Conservation (phyloP, 2,329 filamentous ascomycete species). For the Neonectria punicea region DNA sequence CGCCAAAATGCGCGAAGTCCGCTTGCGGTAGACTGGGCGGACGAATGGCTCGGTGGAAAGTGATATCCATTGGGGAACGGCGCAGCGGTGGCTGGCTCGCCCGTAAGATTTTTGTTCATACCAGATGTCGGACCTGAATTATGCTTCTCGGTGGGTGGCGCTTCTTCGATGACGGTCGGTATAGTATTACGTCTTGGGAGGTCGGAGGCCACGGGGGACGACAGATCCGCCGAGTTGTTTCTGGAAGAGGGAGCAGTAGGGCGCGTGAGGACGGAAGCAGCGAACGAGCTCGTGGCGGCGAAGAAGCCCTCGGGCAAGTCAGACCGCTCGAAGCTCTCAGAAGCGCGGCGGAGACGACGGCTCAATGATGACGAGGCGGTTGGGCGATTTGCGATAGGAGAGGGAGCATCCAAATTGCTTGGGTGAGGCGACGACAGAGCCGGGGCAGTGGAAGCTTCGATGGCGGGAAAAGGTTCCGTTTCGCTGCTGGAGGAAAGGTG, state of each 20-base stretch:
- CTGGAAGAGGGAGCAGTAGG: constrained; percentile 32
- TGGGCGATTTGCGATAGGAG: constrained; percentile 36
- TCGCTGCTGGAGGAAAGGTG: constrained; percentile 32
- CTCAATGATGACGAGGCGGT: constrained; percentile 47
- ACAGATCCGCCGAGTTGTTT: constrained; percentile 31
- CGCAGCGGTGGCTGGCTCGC: constrained; percentile 47
- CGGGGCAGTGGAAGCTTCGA: constrained; percentile 19
- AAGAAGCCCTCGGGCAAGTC: constrained; percentile 59
- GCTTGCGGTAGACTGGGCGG: constrained; percentile 67
- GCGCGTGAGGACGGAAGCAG: constrained; percentile 52
- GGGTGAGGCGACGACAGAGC: constrained; percentile 30
- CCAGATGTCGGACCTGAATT: constrained; percentile 10
- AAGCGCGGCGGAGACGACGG: constrained; percentile 47
- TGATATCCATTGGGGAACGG: constrained; percentile 73
- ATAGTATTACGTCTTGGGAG: constrained; percentile 36
- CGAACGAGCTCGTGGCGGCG: constrained; percentile 58
- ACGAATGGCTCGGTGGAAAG: constrained; percentile 70
- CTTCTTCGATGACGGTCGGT: constrained; percentile 36
- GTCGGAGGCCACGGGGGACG: constrained; percentile 36
- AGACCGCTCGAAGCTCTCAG: constrained; percentile 56
- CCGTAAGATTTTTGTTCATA: constrained; percentile 19
- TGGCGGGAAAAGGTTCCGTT: constrained; percentile 43
- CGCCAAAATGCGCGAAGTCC: constrained; percentile 72
- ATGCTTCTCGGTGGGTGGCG: constrained; percentile 15
- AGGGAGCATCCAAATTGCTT: constrained; percentile 17